phyloP scores from a whole-genome alignment of 116 monocot species.

The Zostera marina region DNA sequence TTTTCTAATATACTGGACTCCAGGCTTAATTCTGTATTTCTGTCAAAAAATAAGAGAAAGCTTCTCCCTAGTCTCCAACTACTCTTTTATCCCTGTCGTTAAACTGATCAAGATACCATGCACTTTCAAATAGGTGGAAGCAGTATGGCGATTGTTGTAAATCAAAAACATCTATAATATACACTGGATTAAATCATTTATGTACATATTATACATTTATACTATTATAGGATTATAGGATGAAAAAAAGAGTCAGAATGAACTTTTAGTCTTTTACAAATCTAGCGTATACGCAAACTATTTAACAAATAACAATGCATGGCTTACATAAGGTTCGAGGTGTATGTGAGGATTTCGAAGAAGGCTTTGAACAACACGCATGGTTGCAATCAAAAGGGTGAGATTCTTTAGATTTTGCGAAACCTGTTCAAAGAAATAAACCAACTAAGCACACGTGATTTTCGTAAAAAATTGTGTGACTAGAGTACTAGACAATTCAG shows the following conservation, averaged over 20 bases:
- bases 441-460: background rate
- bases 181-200: background rate
- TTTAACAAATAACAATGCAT: background rate
- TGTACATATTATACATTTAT: no score
- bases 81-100: no score
- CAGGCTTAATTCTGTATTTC: no score
- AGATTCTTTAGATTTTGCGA: slow-evolving; percentile 56
- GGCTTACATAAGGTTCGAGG: slow-evolving; percentile 94
- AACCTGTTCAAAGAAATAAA: slow-evolving; percentile 28
- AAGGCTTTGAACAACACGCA: slow-evolving; percentile 85
- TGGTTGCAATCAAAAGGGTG: slow-evolving; percentile 67
- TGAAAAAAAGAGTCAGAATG: background rate
- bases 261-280: background rate
- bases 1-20: no score
- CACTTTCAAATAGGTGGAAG: background rate
- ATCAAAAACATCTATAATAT: background rate
- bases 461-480: background rate
- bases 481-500: slow-evolving; percentile 4
- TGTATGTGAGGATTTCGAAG: slow-evolving; percentile 90
- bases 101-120: background rate
- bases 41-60: no score
- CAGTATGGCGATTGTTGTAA: background rate
- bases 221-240: no score
- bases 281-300: background rate
- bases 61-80: no score